Conservation (phyloP, 371 early-diverging fungal species). For the Rhizopus stolonifer region DNA sequence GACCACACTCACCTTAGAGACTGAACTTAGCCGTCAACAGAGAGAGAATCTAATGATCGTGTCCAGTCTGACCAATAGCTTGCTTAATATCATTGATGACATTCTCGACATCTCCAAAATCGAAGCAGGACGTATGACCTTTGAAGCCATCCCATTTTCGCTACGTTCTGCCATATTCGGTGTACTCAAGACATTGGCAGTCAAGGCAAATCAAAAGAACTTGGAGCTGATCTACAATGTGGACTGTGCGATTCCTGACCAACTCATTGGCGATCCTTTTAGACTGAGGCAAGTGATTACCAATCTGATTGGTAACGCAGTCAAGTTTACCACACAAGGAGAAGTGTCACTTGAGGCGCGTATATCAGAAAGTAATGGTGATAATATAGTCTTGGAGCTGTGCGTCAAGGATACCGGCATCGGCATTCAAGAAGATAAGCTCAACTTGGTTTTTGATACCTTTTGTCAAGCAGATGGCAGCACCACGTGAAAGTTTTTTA, state of each 20-base stretch:
- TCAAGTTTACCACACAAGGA: conserved; percentile 81
- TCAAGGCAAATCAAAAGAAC: conserved; percentile 70
- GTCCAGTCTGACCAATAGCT: conserved; percentile 62
- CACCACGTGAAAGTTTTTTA: conserved; percentile 58
- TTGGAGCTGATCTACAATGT: conserved; percentile 62
- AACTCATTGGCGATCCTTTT: conserved; percentile 74
- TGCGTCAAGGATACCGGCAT: conserved; percentile 85
- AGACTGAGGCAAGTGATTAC: conserved; percentile 80
- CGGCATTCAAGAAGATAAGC: conserved; percentile 78
- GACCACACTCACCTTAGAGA: conserved; percentile 63
- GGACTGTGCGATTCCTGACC: conserved; percentile 66
- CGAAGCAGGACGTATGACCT: conserved; percentile 76
- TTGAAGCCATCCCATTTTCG: conserved; percentile 68
- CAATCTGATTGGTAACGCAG: conserved; percentile 84
- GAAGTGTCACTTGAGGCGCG: conserved; percentile 55
- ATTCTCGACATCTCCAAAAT: conserved; percentile 85
- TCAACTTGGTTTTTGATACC: conserved; percentile 75
- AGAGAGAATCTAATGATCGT: conserved; percentile 76
- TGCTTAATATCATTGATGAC: conserved; percentile 77
- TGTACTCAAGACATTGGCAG: conserved; percentile 67
- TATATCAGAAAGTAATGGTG: conserved; percentile 31
- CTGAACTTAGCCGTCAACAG: conserved; percentile 72
- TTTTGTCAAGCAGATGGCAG: conserved; percentile 83
- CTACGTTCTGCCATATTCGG: conserved; percentile 67
- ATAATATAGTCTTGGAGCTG: conserved; percentile 55